Percentiles rank a stretch among this genome's conserved stretches.
Conservation (phyloP, 1,284 basidiomycete species). For the Apiotrichum mycotoxinovorans region DNA sequence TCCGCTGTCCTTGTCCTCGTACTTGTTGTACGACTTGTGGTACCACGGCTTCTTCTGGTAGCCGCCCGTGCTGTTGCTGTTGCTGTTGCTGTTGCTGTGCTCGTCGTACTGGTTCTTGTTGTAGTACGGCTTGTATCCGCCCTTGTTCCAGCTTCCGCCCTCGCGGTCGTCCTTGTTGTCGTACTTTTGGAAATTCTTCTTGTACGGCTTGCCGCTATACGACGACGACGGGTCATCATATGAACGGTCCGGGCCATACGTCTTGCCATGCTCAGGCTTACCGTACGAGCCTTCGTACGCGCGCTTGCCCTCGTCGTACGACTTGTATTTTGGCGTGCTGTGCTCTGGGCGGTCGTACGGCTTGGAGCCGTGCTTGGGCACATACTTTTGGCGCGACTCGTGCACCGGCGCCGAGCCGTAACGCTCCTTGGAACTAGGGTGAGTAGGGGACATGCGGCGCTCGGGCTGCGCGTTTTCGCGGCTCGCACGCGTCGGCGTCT, state of each 20-base stretch:
- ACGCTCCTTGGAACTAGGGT: background rate
- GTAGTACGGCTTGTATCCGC: background rate
- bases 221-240: no score
- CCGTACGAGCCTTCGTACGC: background rate
- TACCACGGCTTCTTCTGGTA: background rate
- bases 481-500: background rate
- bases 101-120: background rate
- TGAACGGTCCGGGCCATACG: background rate
- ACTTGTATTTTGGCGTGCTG: background rate
- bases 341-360: slow-evolving; percentile 1
- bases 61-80: background rate
- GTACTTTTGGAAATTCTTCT: background rate
- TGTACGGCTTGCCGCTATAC: background rate
- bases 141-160: background rate
- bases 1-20: background rate
- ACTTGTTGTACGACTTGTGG: background rate
- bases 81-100: background rate
- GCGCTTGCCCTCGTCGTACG: background rate
- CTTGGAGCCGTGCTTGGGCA: background rate
- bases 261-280: background rate
- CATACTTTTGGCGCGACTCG: background rate
- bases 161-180: background rate
- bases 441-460: background rate
- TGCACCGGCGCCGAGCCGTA: background rate
- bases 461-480: background rate